Evolutionary conservation across 805 yeast species (phyloP).

Genomic region (Candida incommunis): DNA sequence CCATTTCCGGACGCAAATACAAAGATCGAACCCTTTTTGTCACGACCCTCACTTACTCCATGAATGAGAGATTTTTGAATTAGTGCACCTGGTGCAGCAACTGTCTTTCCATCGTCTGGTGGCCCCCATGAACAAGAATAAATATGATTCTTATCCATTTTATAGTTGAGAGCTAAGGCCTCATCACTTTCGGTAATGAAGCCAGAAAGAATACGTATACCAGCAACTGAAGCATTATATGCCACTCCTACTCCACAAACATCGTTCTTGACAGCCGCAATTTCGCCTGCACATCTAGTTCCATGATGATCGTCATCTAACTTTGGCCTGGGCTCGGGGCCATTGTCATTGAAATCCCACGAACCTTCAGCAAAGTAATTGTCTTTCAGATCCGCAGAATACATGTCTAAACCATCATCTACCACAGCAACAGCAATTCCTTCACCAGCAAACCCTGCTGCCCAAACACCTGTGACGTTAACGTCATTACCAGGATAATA

Average conservation of each 20-base stretch:
- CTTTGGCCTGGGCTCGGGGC: constrained; percentile 64
- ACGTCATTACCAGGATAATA: constrained; percentile 67
- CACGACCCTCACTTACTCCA: constrained; percentile 73
- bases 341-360: constrained; percentile 81
- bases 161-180: constrained; percentile 76
- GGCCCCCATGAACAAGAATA: constrained; percentile 99
- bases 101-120: constrained; percentile 74
- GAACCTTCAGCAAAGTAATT: constrained; percentile 61
- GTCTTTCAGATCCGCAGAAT: constrained; percentile 53
- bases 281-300: constrained; percentile 95
- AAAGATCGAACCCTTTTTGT: constrained; percentile 69
- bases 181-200: constrained; percentile 74
- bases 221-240: constrained; percentile 70
- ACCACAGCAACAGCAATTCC: constrained; percentile 79
- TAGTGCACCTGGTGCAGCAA: constrained; percentile 70
- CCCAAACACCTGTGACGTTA: constrained; percentile 79
- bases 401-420: constrained; percentile 88
- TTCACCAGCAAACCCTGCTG: constrained; percentile 61
- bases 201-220: constrained; percentile 78
- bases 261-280: constrained; percentile 71
- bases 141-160: constrained; percentile 72
- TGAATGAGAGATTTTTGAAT: constrained; percentile 74
- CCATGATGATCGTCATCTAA: constrained; percentile 83
- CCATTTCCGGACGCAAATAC: constrained; percentile 98
- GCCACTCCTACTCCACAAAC: constrained; percentile 98